Conservation (phyloP, 2,329 filamentous ascomycete genomes). For the Trichoderma aggressivum region DNA sequence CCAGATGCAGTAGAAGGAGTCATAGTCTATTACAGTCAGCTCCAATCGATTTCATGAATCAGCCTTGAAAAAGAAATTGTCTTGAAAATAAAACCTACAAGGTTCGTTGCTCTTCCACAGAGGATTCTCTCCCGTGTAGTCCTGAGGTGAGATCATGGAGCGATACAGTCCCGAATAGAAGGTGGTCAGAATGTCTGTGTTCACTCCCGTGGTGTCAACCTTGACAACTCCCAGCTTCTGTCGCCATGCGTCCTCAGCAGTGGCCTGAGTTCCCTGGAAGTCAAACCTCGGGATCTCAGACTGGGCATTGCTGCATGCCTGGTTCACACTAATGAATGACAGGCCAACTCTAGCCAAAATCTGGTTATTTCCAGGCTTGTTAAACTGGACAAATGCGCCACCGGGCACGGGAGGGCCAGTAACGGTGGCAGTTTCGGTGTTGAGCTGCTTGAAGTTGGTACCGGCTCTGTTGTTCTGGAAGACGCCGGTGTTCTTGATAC, state of each 20-base stretch:
- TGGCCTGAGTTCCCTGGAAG: slow-evolving; percentile 54
- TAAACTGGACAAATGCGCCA: slow-evolving; percentile 63
- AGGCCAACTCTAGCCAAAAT: slow-evolving; percentile 67
- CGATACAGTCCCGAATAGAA: slow-evolving; percentile 72
- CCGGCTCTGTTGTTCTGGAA: slow-evolving; percentile 54
- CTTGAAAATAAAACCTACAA: slow-evolving; percentile 29
- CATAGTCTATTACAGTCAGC: slow-evolving; percentile 47
- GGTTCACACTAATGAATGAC: slow-evolving; percentile 64
- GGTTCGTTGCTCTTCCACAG: slow-evolving; percentile 67
- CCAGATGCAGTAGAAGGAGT: slow-evolving; percentile 68
- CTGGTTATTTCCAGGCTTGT: slow-evolving; percentile 37
- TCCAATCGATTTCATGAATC: background rate
- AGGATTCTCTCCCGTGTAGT: slow-evolving; percentile 73
- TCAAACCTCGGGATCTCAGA: slow-evolving; percentile 64
- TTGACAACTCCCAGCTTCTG: slow-evolving; percentile 58
- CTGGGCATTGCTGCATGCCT: slow-evolving; percentile 70
- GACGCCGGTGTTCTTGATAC: slow-evolving; percentile 53
- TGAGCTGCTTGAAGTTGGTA: slow-evolving; percentile 39
- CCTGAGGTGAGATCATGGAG: slow-evolving; percentile 66
- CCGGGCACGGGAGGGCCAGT: slow-evolving; percentile 28
- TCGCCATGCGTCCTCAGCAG: slow-evolving; percentile 59
- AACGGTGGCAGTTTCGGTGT: slow-evolving; percentile 28
- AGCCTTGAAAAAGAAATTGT: fast-evolving
- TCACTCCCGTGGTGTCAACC: slow-evolving; percentile 53
- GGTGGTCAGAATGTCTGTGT: slow-evolving; percentile 56